Evolutionary conservation across 1,284 basidiomycete species (phyloP).

Genomic region (Papiliotrema terrestris): DNA sequence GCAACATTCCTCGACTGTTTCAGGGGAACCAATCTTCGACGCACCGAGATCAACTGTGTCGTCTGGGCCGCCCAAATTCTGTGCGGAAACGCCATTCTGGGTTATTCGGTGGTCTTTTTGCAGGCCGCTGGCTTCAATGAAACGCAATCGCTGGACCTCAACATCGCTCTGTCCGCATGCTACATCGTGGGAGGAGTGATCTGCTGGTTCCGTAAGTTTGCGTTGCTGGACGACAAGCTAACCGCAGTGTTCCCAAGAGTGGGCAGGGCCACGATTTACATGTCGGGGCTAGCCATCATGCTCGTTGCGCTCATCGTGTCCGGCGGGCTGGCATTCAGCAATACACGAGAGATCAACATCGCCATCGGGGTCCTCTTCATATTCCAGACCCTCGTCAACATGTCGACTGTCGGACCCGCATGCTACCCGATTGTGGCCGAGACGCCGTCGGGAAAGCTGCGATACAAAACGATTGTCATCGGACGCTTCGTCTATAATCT

Average conservation of each 20-base stretch:
- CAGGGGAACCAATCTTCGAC: conserved; percentile 21
- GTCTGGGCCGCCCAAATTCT: conserved; percentile 30
- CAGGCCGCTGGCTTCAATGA: conserved; percentile 46
- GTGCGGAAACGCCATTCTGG: conserved; percentile 26
- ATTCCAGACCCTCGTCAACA: conserved; percentile 22
- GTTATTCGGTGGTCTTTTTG: conserved; percentile 38
- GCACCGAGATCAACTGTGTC: conserved; percentile 32
- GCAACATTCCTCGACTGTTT: conserved; percentile 33
- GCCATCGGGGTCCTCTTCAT: conserved; percentile 26
- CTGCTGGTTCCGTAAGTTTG: conserved; percentile 40
- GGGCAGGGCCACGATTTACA: conserved; percentile 51
- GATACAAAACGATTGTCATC: conserved; percentile 53
- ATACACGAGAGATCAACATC: conserved; percentile 3
- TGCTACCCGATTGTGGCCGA: conserved; percentile 51
- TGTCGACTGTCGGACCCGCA: conserved; percentile 33
- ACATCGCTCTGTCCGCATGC: conserved; percentile 44
- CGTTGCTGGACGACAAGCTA: background rate
- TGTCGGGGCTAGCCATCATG: conserved; percentile 48
- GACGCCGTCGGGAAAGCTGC: conserved; percentile 47
- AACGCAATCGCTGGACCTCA: conserved; percentile 44
- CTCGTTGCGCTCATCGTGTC: conserved; percentile 44
- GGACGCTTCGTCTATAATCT: conserved; percentile 26
- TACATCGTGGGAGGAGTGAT: conserved; percentile 47
- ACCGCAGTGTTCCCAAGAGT: conserved; percentile 33
- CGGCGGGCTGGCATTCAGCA: conserved; percentile 46